Conservation (phyloP, 306 rosid species). For the Prunus mongolica region DNA sequence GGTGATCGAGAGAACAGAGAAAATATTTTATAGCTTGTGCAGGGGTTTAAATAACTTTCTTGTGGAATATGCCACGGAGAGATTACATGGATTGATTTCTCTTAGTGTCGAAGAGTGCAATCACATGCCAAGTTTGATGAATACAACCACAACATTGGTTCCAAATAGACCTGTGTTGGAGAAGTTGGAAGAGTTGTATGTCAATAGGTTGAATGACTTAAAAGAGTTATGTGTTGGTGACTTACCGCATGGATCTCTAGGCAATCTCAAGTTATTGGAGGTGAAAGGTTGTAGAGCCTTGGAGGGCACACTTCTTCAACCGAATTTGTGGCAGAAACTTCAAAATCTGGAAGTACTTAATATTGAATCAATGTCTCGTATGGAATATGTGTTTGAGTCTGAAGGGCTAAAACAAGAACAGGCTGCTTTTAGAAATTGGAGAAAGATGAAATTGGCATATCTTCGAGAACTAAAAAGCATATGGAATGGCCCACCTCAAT, state of each 20-base stretch:
- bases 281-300: neutral
- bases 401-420: neutral
- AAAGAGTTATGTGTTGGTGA: neutral
- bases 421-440: neutral
- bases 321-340: neutral
- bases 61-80: neutral
- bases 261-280: conserved; percentile 4
- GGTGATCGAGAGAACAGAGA: too few species aligned
- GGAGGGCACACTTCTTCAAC: neutral
- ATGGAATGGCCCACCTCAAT: neutral
- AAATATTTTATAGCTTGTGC: too few species aligned
- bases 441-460: neutral
- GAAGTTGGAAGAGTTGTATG: neutral
- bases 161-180: neutral
- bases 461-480: neutral
- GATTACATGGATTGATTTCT: neutral
- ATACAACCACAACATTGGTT: neutral
- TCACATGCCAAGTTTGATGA: neutral
- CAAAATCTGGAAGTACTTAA: too few species aligned
- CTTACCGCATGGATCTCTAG: neutral
- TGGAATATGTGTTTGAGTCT: neutral
- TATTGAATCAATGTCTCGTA: too few species aligned
- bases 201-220: neutral
- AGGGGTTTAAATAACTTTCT: neutral
- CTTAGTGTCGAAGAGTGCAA: neutral